Evolutionary conservation across 352 stramenopile species (phyloP).

Genomic region (Pythium phragmitis): DNA sequence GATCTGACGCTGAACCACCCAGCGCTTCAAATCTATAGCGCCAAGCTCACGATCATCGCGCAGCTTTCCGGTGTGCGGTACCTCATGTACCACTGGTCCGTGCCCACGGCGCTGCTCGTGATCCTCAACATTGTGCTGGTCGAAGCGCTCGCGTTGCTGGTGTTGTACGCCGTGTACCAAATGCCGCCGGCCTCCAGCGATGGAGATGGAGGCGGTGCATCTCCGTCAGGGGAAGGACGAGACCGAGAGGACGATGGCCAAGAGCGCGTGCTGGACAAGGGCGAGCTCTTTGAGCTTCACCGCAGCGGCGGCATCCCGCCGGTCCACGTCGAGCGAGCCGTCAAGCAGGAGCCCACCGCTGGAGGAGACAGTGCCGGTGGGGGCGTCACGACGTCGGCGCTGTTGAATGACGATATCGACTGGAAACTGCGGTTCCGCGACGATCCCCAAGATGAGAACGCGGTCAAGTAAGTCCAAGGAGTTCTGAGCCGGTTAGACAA

Average conservation of each 20-base stretch:
- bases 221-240: not conserved
- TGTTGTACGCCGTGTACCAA: constrained; percentile 68
- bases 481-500: not conserved
- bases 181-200: constrained; percentile 27
- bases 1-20: constrained; percentile 65
- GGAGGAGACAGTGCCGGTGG: not conserved
- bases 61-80: constrained; percentile 80
- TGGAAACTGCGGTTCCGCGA: constrained; percentile 30
- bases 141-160: constrained; percentile 58
- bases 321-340: constrained; percentile 33
- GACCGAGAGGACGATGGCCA: constrained; percentile 11
- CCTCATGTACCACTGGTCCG: constrained; percentile 86
- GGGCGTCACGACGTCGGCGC: constrained; percentile 13
- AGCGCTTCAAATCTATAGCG: constrained; percentile 64
- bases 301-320: constrained; percentile 31
- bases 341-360: constrained; percentile 40
- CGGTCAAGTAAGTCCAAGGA: not conserved
- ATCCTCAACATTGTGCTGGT: constrained; percentile 81
- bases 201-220: not conserved
- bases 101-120: constrained; percentile 64
- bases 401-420: constrained; percentile 32
- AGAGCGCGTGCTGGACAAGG: constrained; percentile 22
- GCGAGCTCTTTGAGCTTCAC: constrained; percentile 27
- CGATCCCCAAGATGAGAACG: constrained; percentile 1
- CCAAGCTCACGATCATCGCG: constrained; percentile 78